These are phyloP conservation scores for Saturnispora gosingensis DNA, from an alignment of 805 yeast species.

Conservation along the genomic window DNA sequence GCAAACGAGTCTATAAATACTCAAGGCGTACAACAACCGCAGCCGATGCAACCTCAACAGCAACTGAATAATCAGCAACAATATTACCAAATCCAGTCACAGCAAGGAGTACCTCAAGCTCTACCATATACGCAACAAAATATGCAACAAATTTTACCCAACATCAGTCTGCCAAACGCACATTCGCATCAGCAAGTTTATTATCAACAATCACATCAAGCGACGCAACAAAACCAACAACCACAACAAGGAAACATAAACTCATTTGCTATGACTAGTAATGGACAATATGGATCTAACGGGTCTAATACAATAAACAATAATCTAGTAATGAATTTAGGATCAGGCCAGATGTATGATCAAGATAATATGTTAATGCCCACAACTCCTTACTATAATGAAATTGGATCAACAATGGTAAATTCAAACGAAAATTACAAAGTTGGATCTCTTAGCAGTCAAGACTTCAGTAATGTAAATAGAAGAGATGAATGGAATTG, in stretches of 20 bases:
- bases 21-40: conserved; percentile 6
- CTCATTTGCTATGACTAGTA: background rate
- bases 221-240: background rate
- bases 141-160: background rate
- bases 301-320: background rate
- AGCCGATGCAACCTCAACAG: conserved; percentile 1
- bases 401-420: background rate
- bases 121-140: background rate
- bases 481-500: conserved; percentile 1
- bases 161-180: background rate
- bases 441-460: background rate
- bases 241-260: background rate
- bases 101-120: background rate
- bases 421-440: background rate
- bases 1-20: background rate
- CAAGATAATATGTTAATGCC: conserved; percentile 2
- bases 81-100: background rate
- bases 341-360: background rate
- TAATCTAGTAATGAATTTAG: background rate
- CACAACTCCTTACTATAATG: conserved; percentile 4
- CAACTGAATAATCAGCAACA: background rate
- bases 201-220: background rate
- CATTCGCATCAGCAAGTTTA: conserved; percentile 1
- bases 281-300: background rate
- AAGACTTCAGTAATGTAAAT: background rate